These are phyloP conservation scores for Millerozyma acaciae DNA, from an alignment of 805 yeast species.

Conservation along the genomic window DNA sequence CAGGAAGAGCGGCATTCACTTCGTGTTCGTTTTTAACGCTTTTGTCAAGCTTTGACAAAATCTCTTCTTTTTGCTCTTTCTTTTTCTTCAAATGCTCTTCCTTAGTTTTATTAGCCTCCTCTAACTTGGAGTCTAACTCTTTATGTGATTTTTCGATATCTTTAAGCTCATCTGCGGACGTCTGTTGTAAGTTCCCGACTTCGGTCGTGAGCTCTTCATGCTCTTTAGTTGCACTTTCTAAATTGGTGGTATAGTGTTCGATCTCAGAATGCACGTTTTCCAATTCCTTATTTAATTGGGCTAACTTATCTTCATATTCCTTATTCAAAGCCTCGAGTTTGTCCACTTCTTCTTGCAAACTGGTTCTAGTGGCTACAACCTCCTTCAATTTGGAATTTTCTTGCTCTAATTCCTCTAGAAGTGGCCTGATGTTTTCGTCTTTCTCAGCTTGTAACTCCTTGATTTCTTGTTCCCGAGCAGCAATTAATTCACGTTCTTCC, in stretches of 20 bases:
- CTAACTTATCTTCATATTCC: slow-evolving; percentile 42
- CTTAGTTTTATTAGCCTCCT: slow-evolving; percentile 39
- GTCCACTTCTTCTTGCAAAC: slow-evolving; percentile 40
- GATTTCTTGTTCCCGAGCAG: slow-evolving; percentile 45
- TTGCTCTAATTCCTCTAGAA: slow-evolving; percentile 46
- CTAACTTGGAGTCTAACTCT: slow-evolving; percentile 41
- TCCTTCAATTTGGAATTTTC: slow-evolving; percentile 49
- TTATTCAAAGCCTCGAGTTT: slow-evolving; percentile 43
- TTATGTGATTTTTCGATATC: slow-evolving; percentile 24
- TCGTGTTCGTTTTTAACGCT: slow-evolving; percentile 45
- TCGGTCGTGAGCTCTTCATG: slow-evolving; percentile 38
- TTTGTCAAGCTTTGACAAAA: slow-evolving; percentile 25
- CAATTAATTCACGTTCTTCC: slow-evolving; percentile 41
- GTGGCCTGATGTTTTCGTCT: slow-evolving; percentile 53
- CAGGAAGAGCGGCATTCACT: slow-evolving; percentile 49
- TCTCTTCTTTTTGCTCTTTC: slow-evolving; percentile 30
- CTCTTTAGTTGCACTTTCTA: slow-evolving; percentile 30
- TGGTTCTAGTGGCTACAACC: slow-evolving; percentile 48
- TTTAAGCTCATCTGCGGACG: slow-evolving; percentile 21
- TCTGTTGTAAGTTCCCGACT: slow-evolving; percentile 31
- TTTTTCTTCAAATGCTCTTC: slow-evolving; percentile 33
- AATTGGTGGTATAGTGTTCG: slow-evolving; percentile 28
- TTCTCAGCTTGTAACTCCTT: slow-evolving; percentile 47
- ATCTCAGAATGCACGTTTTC: slow-evolving; percentile 37
- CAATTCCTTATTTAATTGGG: slow-evolving; percentile 42